phyloP scores from a whole-genome alignment of 2,329 filamentous ascomycete genomes.

The Stemphylium lycopersici region DNA sequence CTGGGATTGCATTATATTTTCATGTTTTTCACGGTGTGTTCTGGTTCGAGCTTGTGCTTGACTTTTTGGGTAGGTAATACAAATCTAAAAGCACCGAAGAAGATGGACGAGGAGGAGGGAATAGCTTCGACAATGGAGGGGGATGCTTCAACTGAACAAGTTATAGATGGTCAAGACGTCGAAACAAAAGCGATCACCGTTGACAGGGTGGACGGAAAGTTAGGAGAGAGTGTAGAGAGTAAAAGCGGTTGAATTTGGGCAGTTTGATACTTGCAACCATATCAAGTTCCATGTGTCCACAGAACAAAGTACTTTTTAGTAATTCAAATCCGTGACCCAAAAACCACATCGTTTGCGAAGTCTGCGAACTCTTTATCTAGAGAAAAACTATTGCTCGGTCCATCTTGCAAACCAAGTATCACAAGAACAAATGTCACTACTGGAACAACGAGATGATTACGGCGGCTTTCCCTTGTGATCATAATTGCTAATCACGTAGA shows the following conservation, averaged over 20 bases:
- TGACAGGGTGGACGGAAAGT: background rate
- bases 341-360: no score
- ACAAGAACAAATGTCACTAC: background rate
- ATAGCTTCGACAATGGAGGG: background rate
- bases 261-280: background rate
- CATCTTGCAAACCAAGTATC: no score
- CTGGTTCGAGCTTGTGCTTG: slow-evolving; percentile 21
- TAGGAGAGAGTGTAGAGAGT: background rate
- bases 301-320: background rate
- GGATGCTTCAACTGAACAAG: background rate
- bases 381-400: no score
- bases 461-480: background rate
- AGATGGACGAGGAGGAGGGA: slow-evolving; percentile 14
- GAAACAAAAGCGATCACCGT: background rate
- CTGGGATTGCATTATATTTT: slow-evolving; percentile 26
- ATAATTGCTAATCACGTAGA: background rate
- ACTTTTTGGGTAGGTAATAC: slow-evolving; percentile 32
- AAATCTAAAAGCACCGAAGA: slow-evolving; percentile 30
- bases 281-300: background rate
- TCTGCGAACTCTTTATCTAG: no score
- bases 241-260: background rate
- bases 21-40: slow-evolving; percentile 25
- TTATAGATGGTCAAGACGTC: background rate
- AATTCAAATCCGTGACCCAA: no score
- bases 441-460: background rate